phyloP scores from a whole-genome alignment of 495 filamentous ascomycete genomes.

The Aspergillus baeticus region DNA sequence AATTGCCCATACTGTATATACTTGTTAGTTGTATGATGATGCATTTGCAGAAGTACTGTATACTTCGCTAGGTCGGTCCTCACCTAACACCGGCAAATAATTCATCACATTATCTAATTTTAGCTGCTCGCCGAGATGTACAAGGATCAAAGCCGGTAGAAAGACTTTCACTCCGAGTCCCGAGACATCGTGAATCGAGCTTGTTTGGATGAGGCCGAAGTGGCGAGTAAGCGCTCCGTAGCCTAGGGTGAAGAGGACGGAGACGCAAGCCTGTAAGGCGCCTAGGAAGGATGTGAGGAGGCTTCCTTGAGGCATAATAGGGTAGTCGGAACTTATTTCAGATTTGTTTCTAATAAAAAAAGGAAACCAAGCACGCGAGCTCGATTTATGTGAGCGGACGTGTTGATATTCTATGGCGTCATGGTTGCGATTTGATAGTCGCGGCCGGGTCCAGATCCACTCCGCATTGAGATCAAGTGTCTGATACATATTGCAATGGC shows the following conservation, averaged over 20 bases:
- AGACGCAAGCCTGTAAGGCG: constrained; percentile 67
- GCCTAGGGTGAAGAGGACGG: constrained; percentile 66
- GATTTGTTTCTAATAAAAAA: background rate
- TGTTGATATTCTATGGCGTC: constrained; percentile 12
- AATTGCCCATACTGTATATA: constrained; percentile 53
- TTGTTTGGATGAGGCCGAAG: constrained; percentile 54
- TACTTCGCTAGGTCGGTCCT: background rate
- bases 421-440: constrained; percentile 9
- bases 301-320: constrained; percentile 10
- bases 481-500: background rate
- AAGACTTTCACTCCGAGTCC: constrained; percentile 67
- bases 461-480: background rate
- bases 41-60: too few species aligned
- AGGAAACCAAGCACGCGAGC: constrained; percentile 3
- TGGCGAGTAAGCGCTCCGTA: constrained; percentile 62
- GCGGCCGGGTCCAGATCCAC: background rate
- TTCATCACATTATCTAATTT: constrained; percentile 50
- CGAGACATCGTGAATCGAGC: constrained; percentile 61
- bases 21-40: background rate
- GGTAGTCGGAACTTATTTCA: background rate
- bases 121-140: constrained; percentile 67
- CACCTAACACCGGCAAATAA: constrained; percentile 57
- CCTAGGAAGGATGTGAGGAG: constrained; percentile 57
- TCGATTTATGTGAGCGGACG: background rate
- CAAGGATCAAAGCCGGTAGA: constrained; percentile 67